Percentiles rank a stretch among this genome's conserved stretches.
phyloP scores from a whole-genome alignment of 108 stramenopile species.

The Thalassiosira profunda region DNA sequence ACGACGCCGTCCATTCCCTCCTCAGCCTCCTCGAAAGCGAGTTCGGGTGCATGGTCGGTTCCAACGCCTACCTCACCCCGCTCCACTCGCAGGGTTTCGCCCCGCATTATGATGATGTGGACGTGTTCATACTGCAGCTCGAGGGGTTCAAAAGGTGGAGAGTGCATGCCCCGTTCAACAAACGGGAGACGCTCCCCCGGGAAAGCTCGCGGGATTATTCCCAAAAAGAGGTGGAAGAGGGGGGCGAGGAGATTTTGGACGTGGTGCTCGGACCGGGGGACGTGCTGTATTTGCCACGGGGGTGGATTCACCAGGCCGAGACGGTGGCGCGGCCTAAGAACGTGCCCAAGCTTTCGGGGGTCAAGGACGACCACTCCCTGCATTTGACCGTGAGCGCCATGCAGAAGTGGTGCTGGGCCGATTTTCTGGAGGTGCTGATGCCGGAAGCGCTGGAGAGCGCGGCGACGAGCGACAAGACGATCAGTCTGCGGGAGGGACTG shows the following conservation, averaged over 20 bases:
- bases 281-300: constrained; percentile 94
- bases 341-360: constrained; percentile 11
- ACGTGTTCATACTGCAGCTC: constrained; percentile 95
- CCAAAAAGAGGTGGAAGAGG: constrained; percentile 65
- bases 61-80: constrained; percentile 97
- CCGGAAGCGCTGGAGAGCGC: constrained; percentile 91
- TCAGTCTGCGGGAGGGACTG: constrained; percentile 79
- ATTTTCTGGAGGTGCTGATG: constrained; percentile 87
- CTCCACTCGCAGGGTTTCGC: constrained; percentile 96
- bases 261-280: constrained; percentile 90
- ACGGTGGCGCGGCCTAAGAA: constrained; percentile 51
- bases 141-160: constrained; percentile 96
- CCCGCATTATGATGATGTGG: constrained; percentile 99
- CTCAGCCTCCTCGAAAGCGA: constrained; percentile 89
- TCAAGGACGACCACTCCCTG: constrained; percentile 77
- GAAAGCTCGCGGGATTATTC: constrained; percentile 78
- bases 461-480: constrained; percentile 53
- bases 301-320: constrained; percentile 97
- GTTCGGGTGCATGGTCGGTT: constrained; percentile 96
- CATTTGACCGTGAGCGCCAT: constrained; percentile 96
- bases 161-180: constrained; percentile 77
- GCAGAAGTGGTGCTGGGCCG: constrained; percentile 95
- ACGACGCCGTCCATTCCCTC: constrained; percentile 79
- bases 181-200: constrained; percentile 70
- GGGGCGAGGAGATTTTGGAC: constrained; percentile 69